Percentiles rank a stretch among this genome's conserved stretches.
Conservation (phyloP, 139 green algal species). For the Chlorella sp. region DNA sequence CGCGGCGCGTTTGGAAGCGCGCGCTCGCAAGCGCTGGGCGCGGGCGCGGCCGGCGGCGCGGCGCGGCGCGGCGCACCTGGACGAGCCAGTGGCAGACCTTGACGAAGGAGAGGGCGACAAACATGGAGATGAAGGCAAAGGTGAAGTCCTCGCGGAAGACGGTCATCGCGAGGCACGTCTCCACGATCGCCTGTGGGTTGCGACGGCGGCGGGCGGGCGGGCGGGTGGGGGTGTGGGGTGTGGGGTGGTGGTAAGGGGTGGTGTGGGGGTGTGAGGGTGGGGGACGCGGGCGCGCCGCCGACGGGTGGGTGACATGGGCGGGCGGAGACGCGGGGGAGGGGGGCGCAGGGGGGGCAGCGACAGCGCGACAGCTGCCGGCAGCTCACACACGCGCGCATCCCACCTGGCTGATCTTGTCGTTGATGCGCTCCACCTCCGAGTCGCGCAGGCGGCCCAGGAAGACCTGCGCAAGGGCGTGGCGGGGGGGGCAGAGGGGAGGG, state of each 20-base stretch:
- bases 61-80: too few relatives aligned
- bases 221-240: background rate
- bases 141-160: conserved; percentile 96
- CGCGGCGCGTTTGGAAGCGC: too few relatives aligned
- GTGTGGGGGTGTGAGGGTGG: background rate
- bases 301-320: too few relatives aligned
- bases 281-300: too few relatives aligned
- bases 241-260: background rate
- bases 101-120: conserved; percentile 90
- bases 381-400: background rate
- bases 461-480: conserved; percentile 49
- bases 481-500: too few relatives aligned
- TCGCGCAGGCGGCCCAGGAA: conserved; percentile 95
- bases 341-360: too few relatives aligned
- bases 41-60: too few relatives aligned
- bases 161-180: conserved; percentile 97
- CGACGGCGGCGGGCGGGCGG: background rate
- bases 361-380: background rate
- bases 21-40: too few relatives aligned
- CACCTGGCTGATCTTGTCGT: conserved; percentile 76
- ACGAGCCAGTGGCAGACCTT: conserved; percentile 97
- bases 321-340: too few relatives aligned
- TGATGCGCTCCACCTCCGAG: conserved; percentile 91
- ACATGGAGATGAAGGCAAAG: conserved; percentile 87
- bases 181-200: conserved; percentile 85